phyloP scores from a whole-genome alignment of 2,329 filamentous ascomycete species.

The Monilinia vaccinii-corymbosi region DNA sequence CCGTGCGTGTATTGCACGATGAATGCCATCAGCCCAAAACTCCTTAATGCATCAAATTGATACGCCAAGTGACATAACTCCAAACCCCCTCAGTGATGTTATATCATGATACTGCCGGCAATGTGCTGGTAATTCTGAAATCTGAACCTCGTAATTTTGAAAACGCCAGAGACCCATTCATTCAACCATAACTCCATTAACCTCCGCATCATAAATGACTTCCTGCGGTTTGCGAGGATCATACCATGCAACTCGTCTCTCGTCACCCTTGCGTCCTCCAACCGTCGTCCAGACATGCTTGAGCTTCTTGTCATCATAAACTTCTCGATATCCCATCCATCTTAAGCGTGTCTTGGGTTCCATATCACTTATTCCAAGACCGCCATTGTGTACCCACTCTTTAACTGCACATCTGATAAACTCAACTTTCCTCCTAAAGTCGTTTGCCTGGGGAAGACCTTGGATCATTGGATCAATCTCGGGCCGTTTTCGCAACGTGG shows the following conservation, averaged over 20 bases:
- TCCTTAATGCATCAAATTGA: neutral
- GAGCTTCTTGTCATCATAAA: slow-evolving; percentile 40
- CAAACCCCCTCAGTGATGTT: neutral
- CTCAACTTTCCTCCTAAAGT: slow-evolving; percentile 63
- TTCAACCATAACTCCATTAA: slow-evolving; percentile 11
- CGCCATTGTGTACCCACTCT: slow-evolving; percentile 63
- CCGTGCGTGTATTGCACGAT: neutral
- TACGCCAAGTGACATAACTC: neutral
- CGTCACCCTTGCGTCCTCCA: slow-evolving; percentile 52
- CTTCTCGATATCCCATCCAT: slow-evolving; percentile 51
- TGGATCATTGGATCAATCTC: slow-evolving; percentile 53
- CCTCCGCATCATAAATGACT: slow-evolving; percentile 25
- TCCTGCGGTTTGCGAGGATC: slow-evolving; percentile 27
- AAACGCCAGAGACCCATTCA: slow-evolving; percentile 2
- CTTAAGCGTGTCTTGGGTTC: slow-evolving; percentile 41
- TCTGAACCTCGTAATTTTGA: neutral
- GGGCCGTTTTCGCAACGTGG: slow-evolving; percentile 45
- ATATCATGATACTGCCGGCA: neutral
- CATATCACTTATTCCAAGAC: slow-evolving; percentile 59
- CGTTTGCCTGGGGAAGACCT: slow-evolving; percentile 61
- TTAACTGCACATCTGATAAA: slow-evolving; percentile 60
- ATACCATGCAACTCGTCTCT: slow-evolving; percentile 30
- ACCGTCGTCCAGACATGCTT: slow-evolving; percentile 64
- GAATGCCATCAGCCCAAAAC: neutral
- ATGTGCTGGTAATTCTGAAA: neutral